Evolutionary conservation across 805 yeast genomes (phyloP).

Genomic region (Cyberlindnera sargentensis): DNA sequence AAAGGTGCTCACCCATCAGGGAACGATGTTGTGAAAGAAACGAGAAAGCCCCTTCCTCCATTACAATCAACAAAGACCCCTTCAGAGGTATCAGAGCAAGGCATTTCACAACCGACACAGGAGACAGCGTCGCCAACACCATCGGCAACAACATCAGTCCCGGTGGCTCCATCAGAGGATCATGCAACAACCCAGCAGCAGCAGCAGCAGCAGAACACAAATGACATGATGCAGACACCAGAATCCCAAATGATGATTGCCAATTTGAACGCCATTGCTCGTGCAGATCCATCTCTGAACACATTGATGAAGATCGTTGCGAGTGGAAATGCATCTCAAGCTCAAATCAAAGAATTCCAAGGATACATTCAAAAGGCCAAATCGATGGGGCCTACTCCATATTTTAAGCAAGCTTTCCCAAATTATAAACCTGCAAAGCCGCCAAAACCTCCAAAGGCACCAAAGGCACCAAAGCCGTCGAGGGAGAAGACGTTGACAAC

Average conservation of each 20-base stretch:
- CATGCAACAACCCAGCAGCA: conserved; percentile 3
- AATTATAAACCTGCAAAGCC: conserved; percentile 11
- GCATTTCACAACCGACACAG: too few species aligned
- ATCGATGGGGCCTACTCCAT: conserved; percentile 54
- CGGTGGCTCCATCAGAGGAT: too few species aligned
- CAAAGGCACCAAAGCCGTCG: conserved; percentile 21
- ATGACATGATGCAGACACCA: conserved; percentile 42
- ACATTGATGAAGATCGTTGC: conserved; percentile 82
- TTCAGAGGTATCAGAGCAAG: too few species aligned
- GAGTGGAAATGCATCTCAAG: conserved; percentile 64
- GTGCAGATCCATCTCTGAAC: conserved; percentile 59
- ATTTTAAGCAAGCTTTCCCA: conserved; percentile 27
- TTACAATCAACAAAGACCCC: not conserved
- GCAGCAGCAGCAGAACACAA: conserved; percentile 18
- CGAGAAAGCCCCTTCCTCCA: conserved; percentile 12
- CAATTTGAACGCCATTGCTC: conserved; percentile 77
- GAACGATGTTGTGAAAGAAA: not conserved
- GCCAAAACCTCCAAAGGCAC: conserved; percentile 10
- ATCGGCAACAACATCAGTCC: conserved; percentile 3
- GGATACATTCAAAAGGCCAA: conserved; percentile 73
- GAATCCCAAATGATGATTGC: conserved; percentile 79
- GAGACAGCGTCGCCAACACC: conserved; percentile 1
- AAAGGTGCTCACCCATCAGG: not conserved
- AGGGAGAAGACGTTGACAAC: conserved; percentile 61
- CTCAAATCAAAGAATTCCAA: conserved; percentile 73